Conservation (phyloP, 768 basidiomycete genomes). For the Mycena capillaripes region DNA sequence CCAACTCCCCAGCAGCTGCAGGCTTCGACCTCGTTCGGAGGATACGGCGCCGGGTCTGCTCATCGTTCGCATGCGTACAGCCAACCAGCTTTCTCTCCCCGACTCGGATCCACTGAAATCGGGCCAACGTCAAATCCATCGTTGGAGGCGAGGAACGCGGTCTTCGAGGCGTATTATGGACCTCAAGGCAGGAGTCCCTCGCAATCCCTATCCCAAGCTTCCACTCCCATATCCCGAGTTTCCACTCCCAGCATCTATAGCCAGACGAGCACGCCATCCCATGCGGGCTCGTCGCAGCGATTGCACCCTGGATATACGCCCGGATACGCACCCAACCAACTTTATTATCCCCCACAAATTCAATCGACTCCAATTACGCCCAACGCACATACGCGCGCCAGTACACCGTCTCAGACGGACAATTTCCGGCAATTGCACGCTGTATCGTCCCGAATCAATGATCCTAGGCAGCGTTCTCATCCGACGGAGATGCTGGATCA, state of each 20-base stretch:
- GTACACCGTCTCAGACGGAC: background rate
- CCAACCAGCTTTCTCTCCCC: background rate
- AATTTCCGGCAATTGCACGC: too few species aligned
- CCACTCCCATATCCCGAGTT: too few species aligned
- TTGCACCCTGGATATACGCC: background rate
- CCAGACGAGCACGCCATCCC: background rate
- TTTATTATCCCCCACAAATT: background rate
- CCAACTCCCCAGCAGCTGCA: too few species aligned
- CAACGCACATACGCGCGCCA: background rate
- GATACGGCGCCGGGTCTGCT: background rate
- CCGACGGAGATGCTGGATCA: background rate
- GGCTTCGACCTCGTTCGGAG: background rate
- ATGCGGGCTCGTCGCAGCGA: too few species aligned
- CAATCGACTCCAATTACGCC: background rate
- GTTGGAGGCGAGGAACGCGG: background rate
- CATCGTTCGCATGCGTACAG: too few species aligned
- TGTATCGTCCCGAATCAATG: too few species aligned
- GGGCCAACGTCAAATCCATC: too few species aligned
- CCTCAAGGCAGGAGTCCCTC: too few species aligned
- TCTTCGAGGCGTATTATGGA: too few species aligned
- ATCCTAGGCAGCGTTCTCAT: too few species aligned
- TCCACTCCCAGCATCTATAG: background rate
- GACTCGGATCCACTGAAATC: background rate
- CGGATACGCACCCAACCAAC: background rate
- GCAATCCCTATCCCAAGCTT: too few species aligned